phyloP scores from a whole-genome alignment of 164 flowering plant species.

The Sextonia rubra region DNA sequence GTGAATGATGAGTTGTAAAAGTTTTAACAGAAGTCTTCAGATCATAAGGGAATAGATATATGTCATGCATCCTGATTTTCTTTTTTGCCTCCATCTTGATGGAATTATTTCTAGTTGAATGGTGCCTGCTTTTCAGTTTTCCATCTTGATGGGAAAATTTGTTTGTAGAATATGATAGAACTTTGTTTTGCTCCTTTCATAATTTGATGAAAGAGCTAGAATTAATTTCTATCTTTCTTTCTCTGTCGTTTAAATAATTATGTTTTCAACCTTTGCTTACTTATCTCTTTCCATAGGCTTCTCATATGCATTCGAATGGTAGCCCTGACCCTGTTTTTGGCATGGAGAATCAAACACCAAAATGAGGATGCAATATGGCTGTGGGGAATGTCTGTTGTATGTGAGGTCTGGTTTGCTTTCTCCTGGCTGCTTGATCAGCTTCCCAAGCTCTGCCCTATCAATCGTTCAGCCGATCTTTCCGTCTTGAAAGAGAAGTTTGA shows the following conservation, averaged over 20 bases:
- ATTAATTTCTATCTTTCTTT: too few relatives aligned
- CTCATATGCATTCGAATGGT: constrained; percentile 42
- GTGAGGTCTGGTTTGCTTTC: constrained; percentile 82
- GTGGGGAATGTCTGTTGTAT: constrained; percentile 65
- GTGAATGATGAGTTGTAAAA: too few relatives aligned
- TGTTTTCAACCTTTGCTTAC: background rate
- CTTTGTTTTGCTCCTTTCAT: background rate
- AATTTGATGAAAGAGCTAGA: background rate
- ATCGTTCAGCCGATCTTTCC: constrained; percentile 55
- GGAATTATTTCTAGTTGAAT: too few relatives aligned
- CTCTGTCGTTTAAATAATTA: background rate
- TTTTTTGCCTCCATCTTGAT: too few relatives aligned
- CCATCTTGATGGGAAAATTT: too few relatives aligned
- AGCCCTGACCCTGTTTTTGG: constrained; percentile 49
- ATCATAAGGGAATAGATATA: too few relatives aligned
- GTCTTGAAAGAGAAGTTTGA: constrained; percentile 69
- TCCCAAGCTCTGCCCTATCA: constrained; percentile 67
- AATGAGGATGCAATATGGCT: constrained; percentile 73
- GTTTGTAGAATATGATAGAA: background rate
- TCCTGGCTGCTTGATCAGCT: constrained; percentile 84
- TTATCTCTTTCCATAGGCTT: constrained; percentile 31
- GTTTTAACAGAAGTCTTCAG: too few relatives aligned
- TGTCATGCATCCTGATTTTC: too few relatives aligned
- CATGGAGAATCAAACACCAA: constrained; percentile 59
- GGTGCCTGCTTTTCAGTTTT: too few relatives aligned